These are phyloP conservation scores for Talaromyces borbonicus DNA, from an alignment of 495 filamentous ascomycete genomes.

Conservation along the genomic window DNA sequence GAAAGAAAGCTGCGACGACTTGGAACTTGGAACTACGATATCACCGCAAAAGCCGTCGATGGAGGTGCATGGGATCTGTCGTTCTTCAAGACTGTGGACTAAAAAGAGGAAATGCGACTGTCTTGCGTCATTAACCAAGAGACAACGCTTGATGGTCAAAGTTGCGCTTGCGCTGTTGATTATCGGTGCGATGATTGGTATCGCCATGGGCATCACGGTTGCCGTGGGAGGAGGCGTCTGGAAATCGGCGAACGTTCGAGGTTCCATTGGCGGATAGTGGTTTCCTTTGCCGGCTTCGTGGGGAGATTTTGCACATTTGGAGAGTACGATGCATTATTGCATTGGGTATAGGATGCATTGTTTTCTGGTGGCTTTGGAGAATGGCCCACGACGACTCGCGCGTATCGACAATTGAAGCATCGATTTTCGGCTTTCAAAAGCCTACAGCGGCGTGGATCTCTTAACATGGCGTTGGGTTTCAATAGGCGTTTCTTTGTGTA, in stretches of 20 bases:
- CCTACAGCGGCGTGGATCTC: background rate
- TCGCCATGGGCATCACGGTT: conserved; percentile 52
- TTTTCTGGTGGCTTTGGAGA: no score
- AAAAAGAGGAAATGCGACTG: conserved; percentile 25
- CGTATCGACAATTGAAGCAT: no score
- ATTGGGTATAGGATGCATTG: no score
- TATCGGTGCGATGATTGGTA: conserved; percentile 48
- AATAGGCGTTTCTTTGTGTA: background rate
- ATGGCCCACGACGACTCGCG: no score
- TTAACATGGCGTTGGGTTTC: background rate
- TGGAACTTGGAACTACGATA: conserved; percentile 18
- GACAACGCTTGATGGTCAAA: conserved; percentile 42
- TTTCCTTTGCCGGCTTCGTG: no score
- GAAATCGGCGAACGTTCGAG: conserved; percentile 26
- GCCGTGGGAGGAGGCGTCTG: conserved; percentile 52
- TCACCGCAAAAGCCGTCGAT: conserved; percentile 8
- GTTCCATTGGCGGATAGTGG: conserved; percentile 11
- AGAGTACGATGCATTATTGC: no score
- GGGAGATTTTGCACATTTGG: no score
- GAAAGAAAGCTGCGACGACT: conserved; percentile 15
- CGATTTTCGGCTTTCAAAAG: no score
- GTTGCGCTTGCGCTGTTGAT: conserved; percentile 44
- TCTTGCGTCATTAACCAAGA: conserved; percentile 31
- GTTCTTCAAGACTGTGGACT: conserved; percentile 34
- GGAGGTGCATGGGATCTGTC: conserved; percentile 12